Evolutionary conservation across 495 filamentous ascomycete genomes (phyloP), one percentile per base, ranked within the genome.

Genomic region (Penicillium canescens): DNA sequence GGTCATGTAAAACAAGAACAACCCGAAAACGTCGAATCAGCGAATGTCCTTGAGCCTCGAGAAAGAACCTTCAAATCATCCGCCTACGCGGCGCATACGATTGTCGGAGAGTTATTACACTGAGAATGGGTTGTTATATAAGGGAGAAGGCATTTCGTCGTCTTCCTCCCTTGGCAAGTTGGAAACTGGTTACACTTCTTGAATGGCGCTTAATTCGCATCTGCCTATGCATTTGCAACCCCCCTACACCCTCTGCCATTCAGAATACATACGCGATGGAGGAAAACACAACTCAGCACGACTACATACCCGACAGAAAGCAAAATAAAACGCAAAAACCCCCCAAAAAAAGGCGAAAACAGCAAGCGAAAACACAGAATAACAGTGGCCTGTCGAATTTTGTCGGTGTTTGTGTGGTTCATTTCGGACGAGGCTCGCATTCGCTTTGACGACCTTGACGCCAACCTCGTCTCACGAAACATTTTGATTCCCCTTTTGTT

Each of bases 1-100:
- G 57, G 77, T 98, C 59, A 95, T 98, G 94, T 98, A 86, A 88
- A 60, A 31, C 23, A 37, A 24, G 24, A 34, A 21, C 24, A 34
- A 46, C n/a, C 35, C n/a, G 20, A 39, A 42, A 45, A 10, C 49
- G 28, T 31, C 49, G 49, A 51, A 51, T 51, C 40, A 18, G 26
- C 42, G 47, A 26, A 46, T 34, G 11, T 38, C 37, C 18, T 39
- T 23, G 34, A 39, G 21, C 31, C 42, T 20, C 31, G 40, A 35
- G 24, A 21, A 26, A 44, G 24, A 39, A 9, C 14, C 31, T 14
- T 12, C 34, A 33, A 43, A 40, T 21, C 14, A 31, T 10, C 36
- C 35, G 34, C 42, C 21, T 14, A 42, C 36, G 46, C 46, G 23
- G 37, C 47, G 28, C 47, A 34, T 3, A 33, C 28, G 28, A 31